phyloP scores from a whole-genome alignment of 768 basidiomycete species.

The Asterophora lycoperdoides region DNA sequence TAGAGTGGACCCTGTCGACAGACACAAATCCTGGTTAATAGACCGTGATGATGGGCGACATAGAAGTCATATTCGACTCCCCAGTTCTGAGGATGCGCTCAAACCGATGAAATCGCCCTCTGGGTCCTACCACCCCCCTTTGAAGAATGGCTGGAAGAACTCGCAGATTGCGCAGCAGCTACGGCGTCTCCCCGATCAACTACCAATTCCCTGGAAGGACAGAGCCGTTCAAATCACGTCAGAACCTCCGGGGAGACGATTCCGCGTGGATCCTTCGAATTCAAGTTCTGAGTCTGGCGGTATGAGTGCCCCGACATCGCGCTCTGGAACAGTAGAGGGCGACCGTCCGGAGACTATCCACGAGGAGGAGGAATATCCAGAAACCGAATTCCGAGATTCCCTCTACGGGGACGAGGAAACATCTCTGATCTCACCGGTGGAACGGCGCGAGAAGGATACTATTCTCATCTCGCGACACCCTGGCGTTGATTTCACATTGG shows the following conservation, averaged over 20 bases:
- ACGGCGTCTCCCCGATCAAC: constrained; percentile 11
- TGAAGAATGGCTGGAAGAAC: constrained; percentile 10
- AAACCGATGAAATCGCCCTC: background rate
- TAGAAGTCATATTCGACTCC: background rate
- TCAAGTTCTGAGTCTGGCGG: constrained; percentile 10
- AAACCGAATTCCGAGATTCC: background rate
- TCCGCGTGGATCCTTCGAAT: constrained; percentile 18
- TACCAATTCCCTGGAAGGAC: constrained; percentile 15
- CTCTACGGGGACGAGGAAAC: constrained; percentile 11
- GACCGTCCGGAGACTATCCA: constrained; percentile 13
- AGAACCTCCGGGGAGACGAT: constrained; percentile 10
- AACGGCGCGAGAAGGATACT: constrained; percentile 12
- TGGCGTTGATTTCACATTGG: constrained; percentile 13
- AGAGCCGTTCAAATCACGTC: constrained; percentile 12
- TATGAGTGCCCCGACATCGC: constrained; percentile 3
- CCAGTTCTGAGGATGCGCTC: background rate
- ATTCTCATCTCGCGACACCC: constrained; percentile 15
- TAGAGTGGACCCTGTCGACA: constrained; percentile 7
- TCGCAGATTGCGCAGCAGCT: constrained; percentile 13
- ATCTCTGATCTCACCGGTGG: constrained; percentile 12
- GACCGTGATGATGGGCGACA: constrained; percentile 7
- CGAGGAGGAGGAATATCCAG: constrained; percentile 15
- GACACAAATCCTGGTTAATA: constrained; percentile 13
- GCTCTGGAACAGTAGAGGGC: constrained; percentile 3
- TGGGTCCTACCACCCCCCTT: constrained; percentile 5